Conservation (phyloP, 805 yeast genomes). For the Candida oleophila region DNA sequence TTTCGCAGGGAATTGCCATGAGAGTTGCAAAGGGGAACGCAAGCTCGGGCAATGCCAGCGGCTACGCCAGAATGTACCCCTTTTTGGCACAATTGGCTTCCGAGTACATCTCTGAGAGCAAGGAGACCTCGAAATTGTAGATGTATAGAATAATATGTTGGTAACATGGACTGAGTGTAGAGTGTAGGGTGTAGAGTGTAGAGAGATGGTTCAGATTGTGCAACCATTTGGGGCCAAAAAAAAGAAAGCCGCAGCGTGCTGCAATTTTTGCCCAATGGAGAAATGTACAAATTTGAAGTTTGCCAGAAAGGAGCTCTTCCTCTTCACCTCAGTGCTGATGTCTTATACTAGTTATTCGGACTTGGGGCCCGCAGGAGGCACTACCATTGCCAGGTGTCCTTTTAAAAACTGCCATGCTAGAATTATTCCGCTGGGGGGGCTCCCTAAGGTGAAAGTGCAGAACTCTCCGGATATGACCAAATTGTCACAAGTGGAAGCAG, state of each 20-base stretch:
- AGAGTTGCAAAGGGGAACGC: conserved; percentile 53
- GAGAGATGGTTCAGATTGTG: no score
- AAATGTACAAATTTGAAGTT: no score
- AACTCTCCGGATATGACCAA: conserved; percentile 32
- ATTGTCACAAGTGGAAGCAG: conserved; percentile 3
- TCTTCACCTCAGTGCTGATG: background rate
- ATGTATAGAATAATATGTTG: no score
- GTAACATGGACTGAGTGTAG: no score
- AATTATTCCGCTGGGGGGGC: conserved; percentile 17
- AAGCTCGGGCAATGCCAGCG: conserved; percentile 49
- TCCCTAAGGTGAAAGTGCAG: conserved; percentile 11
- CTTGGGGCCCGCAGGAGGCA: background rate
- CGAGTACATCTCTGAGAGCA: conserved; percentile 11
- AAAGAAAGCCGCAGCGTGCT: no score
- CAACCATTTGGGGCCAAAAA: background rate
- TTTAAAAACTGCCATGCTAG: conserved; percentile 23
- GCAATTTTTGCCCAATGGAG: no score
- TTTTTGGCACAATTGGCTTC: conserved; percentile 30
- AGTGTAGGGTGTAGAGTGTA: no score
- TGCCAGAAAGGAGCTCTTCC: no score
- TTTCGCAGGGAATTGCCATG: conserved; percentile 62
- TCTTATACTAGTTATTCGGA: background rate
- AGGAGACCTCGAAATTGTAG: conserved; percentile 4
- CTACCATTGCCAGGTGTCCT: conserved; percentile 20
- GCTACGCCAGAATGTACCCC: conserved; percentile 35